Conservation (phyloP, 2,329 filamentous ascomycete genomes). For the Penicillium sp. region DNA sequence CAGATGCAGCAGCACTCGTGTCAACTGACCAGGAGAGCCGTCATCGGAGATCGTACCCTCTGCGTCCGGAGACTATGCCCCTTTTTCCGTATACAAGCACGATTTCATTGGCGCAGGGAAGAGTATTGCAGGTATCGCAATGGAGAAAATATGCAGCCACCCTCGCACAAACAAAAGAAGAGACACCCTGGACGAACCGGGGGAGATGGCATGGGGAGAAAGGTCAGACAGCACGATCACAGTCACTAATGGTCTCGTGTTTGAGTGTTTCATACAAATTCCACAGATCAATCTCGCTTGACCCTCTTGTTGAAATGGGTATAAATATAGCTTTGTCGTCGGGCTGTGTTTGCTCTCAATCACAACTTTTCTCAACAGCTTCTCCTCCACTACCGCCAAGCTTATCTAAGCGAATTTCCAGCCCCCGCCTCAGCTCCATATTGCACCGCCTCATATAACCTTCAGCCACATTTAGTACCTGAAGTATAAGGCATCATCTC, state of each 20-base stretch:
- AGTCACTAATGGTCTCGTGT: slow-evolving; percentile 8
- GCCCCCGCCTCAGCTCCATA: slow-evolving; percentile 23
- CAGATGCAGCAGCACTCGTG: slow-evolving; percentile 11
- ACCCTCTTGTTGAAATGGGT: neutral
- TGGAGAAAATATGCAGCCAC: slow-evolving; percentile 17
- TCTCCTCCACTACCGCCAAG: neutral
- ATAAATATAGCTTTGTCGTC: slow-evolving; percentile 18
- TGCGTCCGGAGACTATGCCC: neutral
- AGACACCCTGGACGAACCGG: neutral
- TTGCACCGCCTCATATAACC: slow-evolving; percentile 22
- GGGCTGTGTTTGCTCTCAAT: slow-evolving; percentile 8
- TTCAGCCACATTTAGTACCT: slow-evolving; percentile 30
- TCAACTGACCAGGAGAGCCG: slow-evolving; percentile 15
- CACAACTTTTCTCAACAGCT: neutral
- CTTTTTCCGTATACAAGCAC: neutral
- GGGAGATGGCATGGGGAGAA: slow-evolving; percentile 8
- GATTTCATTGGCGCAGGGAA: slow-evolving; percentile 4
- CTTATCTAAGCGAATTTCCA: neutral
- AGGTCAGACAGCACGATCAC: slow-evolving; percentile 25
- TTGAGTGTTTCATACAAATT: slow-evolving; percentile 2
- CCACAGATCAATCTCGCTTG: neutral
- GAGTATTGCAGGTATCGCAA: neutral
- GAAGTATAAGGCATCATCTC: slow-evolving; percentile 20
- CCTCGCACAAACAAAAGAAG: slow-evolving; percentile 5
- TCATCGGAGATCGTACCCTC: neutral